Evolutionary conservation across 495 filamentous ascomycete species (phyloP).

Genomic region (Penicillium ucsense): DNA sequence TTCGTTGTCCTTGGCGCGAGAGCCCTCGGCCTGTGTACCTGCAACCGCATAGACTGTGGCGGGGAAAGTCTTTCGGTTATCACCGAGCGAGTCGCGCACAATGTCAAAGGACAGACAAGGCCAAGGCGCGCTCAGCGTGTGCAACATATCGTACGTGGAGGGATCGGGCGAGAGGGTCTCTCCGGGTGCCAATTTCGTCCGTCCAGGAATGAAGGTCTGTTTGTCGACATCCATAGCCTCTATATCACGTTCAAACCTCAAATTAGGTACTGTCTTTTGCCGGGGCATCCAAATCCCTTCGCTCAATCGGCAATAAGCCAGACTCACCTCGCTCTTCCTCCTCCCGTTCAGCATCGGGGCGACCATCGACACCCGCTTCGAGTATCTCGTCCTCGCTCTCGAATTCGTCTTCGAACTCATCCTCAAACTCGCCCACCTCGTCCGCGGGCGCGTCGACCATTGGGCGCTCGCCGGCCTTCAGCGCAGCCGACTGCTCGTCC

Average conservation of each 20-base stretch:
- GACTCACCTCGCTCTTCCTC: conserved; percentile 61
- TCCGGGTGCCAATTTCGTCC: conserved; percentile 74
- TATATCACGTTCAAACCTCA: conserved; percentile 11
- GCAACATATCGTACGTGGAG: conserved; percentile 92
- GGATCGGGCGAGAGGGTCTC: conserved; percentile 85
- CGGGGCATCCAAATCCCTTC: neutral
- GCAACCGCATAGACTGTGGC: conserved; percentile 89
- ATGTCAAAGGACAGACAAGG: conserved; percentile 96
- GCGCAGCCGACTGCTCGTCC: conserved; percentile 43
- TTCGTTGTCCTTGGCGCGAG: conserved; percentile 73
- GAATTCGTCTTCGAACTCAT: conserved; percentile 94
- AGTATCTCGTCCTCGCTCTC: conserved; percentile 94
- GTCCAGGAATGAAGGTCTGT: conserved; percentile 85
- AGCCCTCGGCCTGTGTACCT: conserved; percentile 80
- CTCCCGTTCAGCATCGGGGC: conserved; percentile 86
- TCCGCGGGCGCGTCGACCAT: conserved; percentile 33
- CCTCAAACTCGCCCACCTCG: conserved; percentile 84
- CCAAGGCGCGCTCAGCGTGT: conserved; percentile 85
- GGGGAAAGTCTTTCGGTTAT: conserved; percentile 82
- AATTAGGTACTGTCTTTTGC: neutral
- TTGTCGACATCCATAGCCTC: conserved; percentile 87
- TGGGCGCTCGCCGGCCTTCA: conserved; percentile 63
- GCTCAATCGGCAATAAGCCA: neutral
- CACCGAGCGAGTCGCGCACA: conserved; percentile 75
- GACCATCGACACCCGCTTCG: conserved; percentile 87